Percentiles rank a stretch among this genome's conserved stretches.
Conservation (phyloP, 306 rosid species). For the Astragalus glycyphyllos region DNA sequence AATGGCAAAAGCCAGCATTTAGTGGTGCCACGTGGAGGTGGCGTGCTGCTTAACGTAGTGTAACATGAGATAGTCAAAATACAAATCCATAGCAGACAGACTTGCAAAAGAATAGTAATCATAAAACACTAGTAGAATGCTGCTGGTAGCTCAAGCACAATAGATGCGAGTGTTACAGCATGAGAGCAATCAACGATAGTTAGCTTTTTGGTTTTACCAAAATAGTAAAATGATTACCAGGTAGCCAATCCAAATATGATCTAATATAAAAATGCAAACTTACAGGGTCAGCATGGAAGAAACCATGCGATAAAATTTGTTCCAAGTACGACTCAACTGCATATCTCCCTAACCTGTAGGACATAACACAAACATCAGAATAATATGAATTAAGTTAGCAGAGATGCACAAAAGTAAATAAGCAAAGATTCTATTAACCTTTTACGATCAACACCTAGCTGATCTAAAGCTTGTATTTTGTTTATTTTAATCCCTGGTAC, state of each 20-base stretch:
- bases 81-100: conserved; percentile 27
- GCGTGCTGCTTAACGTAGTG: conserved; percentile 1
- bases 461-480: conserved; percentile 93
- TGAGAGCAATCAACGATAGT: conserved; percentile 26
- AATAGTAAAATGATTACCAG: not conserved
- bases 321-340: conserved; percentile 98
- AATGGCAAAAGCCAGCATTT: conserved; percentile 12
- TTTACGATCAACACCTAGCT: conserved; percentile 92
- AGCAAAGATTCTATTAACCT: conserved; percentile 54
- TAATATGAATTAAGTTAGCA: conserved; percentile 21
- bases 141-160: conserved; percentile 23
- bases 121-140: conserved; percentile 13
- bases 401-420: conserved; percentile 40
- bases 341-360: conserved; percentile 85
- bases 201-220: conserved; percentile 30
- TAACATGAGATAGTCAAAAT: conserved; percentile 1
- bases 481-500: conserved; percentile 99
- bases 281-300: conserved; percentile 99
- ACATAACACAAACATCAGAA: conserved; percentile 34
- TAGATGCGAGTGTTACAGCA: conserved; percentile 37
- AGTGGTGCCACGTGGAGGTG: conserved; percentile 13
- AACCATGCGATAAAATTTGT: conserved; percentile 96
- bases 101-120: conserved; percentile 10
- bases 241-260: conserved; percentile 32
- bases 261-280: conserved; percentile 47